Evolutionary conservation across 257 asterid species (phyloP).

Genomic region (Capsicum rhomboideum): DNA sequence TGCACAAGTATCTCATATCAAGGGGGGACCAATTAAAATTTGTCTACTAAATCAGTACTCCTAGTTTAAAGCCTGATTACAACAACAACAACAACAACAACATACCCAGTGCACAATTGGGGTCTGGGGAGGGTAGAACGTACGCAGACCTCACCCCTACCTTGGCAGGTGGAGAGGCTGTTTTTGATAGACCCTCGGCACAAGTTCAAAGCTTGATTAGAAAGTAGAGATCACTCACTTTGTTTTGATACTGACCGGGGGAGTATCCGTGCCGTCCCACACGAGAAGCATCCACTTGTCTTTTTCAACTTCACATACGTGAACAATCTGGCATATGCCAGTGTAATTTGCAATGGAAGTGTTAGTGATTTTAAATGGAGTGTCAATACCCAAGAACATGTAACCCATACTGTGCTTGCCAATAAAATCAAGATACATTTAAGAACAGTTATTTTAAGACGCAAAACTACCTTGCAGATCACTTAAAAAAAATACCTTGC

Average conservation of each 20-base stretch:
- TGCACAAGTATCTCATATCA: neutral
- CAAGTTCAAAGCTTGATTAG: neutral
- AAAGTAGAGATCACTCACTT: conserved; percentile 34
- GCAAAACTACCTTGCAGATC: conserved; percentile 21
- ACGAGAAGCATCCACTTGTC: conserved; percentile 58
- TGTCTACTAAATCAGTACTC: neutral
- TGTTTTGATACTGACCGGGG: conserved; percentile 42
- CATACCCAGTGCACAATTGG: no score
- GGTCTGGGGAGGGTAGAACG: no score
- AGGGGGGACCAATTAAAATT: neutral
- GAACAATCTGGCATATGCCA: conserved; percentile 45
- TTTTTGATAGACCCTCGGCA: no score
- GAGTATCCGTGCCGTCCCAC: conserved; percentile 94
- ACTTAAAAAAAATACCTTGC: conserved; percentile 54
- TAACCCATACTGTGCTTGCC: neutral
- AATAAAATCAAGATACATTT: neutral
- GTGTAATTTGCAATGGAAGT: neutral
- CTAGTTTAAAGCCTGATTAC: neutral
- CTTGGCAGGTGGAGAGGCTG: no score
- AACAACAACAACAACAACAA: no score
- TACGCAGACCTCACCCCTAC: no score
- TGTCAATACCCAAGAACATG: neutral
- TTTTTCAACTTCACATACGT: conserved; percentile 37
- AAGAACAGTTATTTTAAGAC: neutral
- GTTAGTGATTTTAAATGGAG: neutral